Percentiles rank a stretch among this genome's conserved stretches.
phyloP scores from a whole-genome alignment of 768 basidiomycete species.

The Collybia sp. region DNA sequence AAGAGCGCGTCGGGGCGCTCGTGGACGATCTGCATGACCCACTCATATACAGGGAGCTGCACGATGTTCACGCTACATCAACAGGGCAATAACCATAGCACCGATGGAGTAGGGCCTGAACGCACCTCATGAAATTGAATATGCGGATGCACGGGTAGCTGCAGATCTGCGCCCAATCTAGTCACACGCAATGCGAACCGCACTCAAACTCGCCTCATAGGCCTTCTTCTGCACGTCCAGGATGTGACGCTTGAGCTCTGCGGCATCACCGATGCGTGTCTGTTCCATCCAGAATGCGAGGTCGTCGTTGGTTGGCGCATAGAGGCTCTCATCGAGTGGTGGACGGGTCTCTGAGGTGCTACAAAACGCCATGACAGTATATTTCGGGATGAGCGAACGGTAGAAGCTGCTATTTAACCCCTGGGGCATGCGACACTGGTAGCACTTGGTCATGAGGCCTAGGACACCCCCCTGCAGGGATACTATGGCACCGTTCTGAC shows the following conservation, averaged over 20 bases:
- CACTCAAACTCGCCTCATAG: constrained; percentile 17
- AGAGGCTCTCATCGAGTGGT: too few relatives aligned
- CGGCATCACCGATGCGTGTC: constrained; percentile 24
- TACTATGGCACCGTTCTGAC: too few relatives aligned
- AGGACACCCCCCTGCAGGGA: too few relatives aligned
- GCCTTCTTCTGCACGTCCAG: constrained; percentile 24
- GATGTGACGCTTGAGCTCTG: constrained; percentile 24
- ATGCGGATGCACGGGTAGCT: constrained; percentile 26
- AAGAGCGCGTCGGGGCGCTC: constrained; percentile 17
- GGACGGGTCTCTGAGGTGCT: too few relatives aligned
- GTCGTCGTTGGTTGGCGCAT: not conserved
- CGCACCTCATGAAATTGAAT: constrained; percentile 22
- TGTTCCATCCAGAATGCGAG: constrained; percentile 20
- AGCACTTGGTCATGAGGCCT: too few relatives aligned
- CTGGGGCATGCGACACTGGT: too few relatives aligned
- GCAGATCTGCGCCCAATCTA: constrained; percentile 17
- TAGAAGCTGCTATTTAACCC: too few relatives aligned
- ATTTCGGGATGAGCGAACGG: too few relatives aligned
- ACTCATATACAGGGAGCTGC: constrained; percentile 21
- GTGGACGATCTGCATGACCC: constrained; percentile 15
- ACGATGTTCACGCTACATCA: constrained; percentile 16
- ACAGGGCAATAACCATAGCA: too few relatives aligned
- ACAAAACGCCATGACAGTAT: too few relatives aligned
- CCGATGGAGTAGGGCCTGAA: not conserved
- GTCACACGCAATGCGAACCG: not conserved